Base-by-base conservation (phyloP, 352 stramenopile species). In the Pythium sukuiense region DNA sequence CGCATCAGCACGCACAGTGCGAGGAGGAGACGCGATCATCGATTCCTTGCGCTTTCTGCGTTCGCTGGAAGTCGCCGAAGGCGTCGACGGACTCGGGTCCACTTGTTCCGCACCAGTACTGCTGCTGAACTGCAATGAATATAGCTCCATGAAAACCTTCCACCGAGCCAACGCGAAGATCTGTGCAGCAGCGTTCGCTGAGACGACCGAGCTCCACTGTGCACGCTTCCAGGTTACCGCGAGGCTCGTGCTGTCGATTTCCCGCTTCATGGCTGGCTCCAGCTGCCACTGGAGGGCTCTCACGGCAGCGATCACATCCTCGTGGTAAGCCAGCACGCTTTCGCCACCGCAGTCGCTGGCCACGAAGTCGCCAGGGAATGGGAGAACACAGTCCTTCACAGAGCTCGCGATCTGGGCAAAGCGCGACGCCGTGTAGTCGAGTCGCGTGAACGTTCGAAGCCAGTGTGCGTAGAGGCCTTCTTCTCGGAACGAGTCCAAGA, bases 81-180 rank as follows among this genome's bases (percentile, higher is more conserved):
- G 5, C 41, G 26, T 60, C 27, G 33, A 32, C 4, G 63, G 6
- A 16, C 39, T 48, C 18, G 45, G 29, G 18, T 37, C 32, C 2
- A 53, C 6, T 27, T 43, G 26, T 2, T 1, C 26, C 9, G 41
- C 20, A 30, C 26, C 14, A 24, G 20, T 24, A 30, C 26, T 39
- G 26, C 11, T 55, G n/a, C 67, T 71, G 16, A 65, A 43, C 53
- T 89, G 80, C 3, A 91, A 59, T 20, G 77, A 84, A 37, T 76
- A 84, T 3, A 92, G 49, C 53, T 92, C 80, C 83, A 92, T 92
- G 56, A 92, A 89, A 26, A 81, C 64, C 62, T 88, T 89, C 83
- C 83, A 92, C 39, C 74, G 72, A 3, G 68, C 43, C 52, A 92
- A 49, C 30, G 74, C 76, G 39, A 83, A 83, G 46, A 79, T 67